A percentile compares a stretch with the other conserved stretches of the same genome.
These are phyloP conservation scores for Nothopassalora personata DNA, from an alignment of 2,329 filamentous ascomycete genomes.

Conservation along the genomic window DNA sequence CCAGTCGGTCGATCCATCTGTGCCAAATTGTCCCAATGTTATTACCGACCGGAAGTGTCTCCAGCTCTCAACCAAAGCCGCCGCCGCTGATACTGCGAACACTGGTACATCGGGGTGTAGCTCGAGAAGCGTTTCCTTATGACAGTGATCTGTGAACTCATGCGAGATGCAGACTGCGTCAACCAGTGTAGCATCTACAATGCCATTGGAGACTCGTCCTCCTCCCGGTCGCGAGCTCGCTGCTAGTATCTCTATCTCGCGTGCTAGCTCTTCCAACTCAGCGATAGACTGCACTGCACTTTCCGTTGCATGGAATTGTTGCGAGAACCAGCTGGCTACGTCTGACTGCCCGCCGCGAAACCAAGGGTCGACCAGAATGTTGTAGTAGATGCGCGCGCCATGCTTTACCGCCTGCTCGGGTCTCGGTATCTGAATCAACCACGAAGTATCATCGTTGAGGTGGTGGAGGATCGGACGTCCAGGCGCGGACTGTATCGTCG, in stretches of 20 bases:
- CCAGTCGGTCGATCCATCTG: slow-evolving; percentile 39
- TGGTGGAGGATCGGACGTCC: slow-evolving; percentile 55
- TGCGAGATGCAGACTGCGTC: slow-evolving; percentile 58
- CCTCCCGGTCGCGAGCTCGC: slow-evolving; percentile 24
- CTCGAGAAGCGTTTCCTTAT: slow-evolving; percentile 55
- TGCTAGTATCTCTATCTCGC: slow-evolving; percentile 45
- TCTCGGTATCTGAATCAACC: slow-evolving; percentile 60
- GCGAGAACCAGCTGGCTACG: slow-evolving; percentile 59
- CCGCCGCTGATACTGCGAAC: slow-evolving; percentile 55
- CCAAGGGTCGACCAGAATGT: slow-evolving; percentile 63
- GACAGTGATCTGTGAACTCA: slow-evolving; percentile 66
- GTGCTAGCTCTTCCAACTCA: slow-evolving; percentile 51
- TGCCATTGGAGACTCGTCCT: slow-evolving; percentile 13
- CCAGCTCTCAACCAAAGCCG: slow-evolving; percentile 53
- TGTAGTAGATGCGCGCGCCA: slow-evolving; percentile 52
- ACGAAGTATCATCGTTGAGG: slow-evolving; percentile 62
- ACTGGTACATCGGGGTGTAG: slow-evolving; percentile 52
- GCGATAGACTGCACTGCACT: slow-evolving; percentile 51
- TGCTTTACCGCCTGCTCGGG: slow-evolving; percentile 42
- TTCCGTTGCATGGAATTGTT: slow-evolving; percentile 56
- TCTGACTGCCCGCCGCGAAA: slow-evolving; percentile 58
- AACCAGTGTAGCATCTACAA: slow-evolving; percentile 37
- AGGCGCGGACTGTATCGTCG: slow-evolving; percentile 35
- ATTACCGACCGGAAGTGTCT: slow-evolving; percentile 54
- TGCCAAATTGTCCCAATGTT: slow-evolving; percentile 44